Evolutionary conservation across 169 alveolate genomes (phyloP).

Genomic region (Plasmodium vivax): DNA sequence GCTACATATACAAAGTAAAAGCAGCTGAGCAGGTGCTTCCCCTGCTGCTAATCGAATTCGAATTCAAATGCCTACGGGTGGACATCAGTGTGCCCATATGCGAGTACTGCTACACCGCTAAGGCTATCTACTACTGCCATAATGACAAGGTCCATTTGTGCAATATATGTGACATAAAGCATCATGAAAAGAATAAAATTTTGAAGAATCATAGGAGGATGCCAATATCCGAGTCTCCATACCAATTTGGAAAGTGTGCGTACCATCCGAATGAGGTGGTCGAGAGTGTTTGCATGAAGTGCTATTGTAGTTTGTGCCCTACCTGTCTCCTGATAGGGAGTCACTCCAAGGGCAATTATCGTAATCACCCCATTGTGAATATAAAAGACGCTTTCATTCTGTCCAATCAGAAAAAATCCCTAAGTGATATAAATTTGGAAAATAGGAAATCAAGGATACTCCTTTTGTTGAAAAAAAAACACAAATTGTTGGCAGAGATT

Average conservation of each 20-base stretch:
- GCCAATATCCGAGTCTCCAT: slow-evolving; percentile 90
- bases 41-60: slow-evolving; percentile 79
- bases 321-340: slow-evolving; percentile 89
- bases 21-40: slow-evolving; percentile 85
- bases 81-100: slow-evolving; percentile 84
- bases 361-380: slow-evolving; percentile 90
- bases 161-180: slow-evolving; percentile 87
- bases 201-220: slow-evolving; percentile 89
- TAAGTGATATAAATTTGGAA: slow-evolving; percentile 82
- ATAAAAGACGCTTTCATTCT: slow-evolving; percentile 90
- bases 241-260: slow-evolving; percentile 91
- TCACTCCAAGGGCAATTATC: slow-evolving; percentile 88
- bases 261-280: slow-evolving; percentile 90
- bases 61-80: slow-evolving; percentile 82
- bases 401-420: slow-evolving; percentile 83
- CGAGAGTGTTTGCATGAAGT: slow-evolving; percentile 91
- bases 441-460: slow-evolving; percentile 80
- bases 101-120: slow-evolving; percentile 69
- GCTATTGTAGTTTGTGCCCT: slow-evolving; percentile 88
- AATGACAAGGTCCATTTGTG: slow-evolving; percentile 88
- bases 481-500: slow-evolving; percentile 84
- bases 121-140: slow-evolving; percentile 49
- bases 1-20: slow-evolving; percentile 80
- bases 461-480: slow-evolving; percentile 83
- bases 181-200: slow-evolving; percentile 87